Evolutionary conservation across 768 basidiomycete species (phyloP), one percentile per base, ranked within the genome.

Genomic region (Clavaria fumosa): DNA sequence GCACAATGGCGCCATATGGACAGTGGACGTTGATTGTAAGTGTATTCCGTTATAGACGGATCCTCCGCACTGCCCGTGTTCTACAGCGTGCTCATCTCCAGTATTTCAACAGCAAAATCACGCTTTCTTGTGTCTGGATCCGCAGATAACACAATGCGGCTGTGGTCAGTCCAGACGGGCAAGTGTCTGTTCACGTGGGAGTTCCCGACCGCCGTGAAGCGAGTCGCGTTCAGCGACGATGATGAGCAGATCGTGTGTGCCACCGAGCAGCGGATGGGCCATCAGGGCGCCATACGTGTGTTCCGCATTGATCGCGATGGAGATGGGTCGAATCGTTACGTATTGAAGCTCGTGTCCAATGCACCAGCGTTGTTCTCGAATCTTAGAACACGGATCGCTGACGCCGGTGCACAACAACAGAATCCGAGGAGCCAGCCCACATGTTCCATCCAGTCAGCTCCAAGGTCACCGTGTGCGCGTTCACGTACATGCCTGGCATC

Each of bases 1-100:
- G 27, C 78, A 95, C 59, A 99, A 97, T 51, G 95, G 95, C 39
- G 69, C 84, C 0, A 83, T 99, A 19, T 97, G 95, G 95, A 91
- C 90, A 36, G 74, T 91, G 47, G 90, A 93, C 58, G 75, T 88
- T 37, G 95, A 99, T 66, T 77, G 90, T 95, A 59, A 59, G 85
- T 64, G 42, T 30, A 23, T 20, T 41, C 38, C n/a, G 12, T 37
- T n/a, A 4, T 22, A n/a, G n/a, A n/a, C n/a, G n/a, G n/a, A n/a
- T n/a, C n/a, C n/a, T n/a, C n/a, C n/a, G n/a, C n/a, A n/a, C n/a
- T n/a, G n/a, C n/a, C n/a, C n/a, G n/a, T n/a, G n/a, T n/a, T n/a
- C n/a, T n/a, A n/a, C n/a, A n/a, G n/a, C 23, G 17, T 33, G 10
- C n/a, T 36, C 31, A 12, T 40, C 7, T 18, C 37, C 41, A 32